These are phyloP conservation scores for Auricularia cornea DNA, from an alignment of 768 basidiomycete genomes.

Conservation along the genomic window DNA sequence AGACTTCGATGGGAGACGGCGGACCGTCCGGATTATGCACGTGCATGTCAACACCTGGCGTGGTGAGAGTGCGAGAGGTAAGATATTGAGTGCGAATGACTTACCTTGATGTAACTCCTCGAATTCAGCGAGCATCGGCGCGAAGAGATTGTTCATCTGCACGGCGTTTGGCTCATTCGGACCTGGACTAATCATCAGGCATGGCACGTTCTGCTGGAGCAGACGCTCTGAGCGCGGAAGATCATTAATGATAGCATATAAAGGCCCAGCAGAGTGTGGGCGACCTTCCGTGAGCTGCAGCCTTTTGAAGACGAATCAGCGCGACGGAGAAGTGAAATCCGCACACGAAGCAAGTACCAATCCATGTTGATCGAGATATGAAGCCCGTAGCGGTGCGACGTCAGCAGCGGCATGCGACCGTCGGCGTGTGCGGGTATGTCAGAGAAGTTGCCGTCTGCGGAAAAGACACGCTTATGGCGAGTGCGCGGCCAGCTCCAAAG, in stretches of 20 bases:
- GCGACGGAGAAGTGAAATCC: neutral
- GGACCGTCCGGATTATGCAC: conserved; percentile 13
- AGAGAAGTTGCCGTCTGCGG: neutral
- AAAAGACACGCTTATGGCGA: neutral
- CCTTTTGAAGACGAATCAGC: conserved; percentile 11
- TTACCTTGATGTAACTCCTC: conserved; percentile 16
- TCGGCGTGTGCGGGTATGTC: neutral
- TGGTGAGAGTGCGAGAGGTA: neutral
- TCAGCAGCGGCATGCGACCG: conserved; percentile 4
- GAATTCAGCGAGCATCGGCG: conserved; percentile 15
- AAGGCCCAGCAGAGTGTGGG: conserved; percentile 20
- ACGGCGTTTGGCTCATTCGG: conserved; percentile 18
- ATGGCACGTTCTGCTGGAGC: conserved; percentile 18
- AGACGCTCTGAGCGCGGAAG: conserved; percentile 13
- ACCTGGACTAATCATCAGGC: conserved; percentile 17
- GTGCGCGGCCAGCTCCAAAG: neutral
- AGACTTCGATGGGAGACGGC: conserved; percentile 11
- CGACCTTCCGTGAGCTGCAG: conserved; percentile 15
- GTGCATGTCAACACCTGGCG: conserved; percentile 22
- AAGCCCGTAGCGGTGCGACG: conserved; percentile 14
- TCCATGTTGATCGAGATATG: conserved; percentile 19
- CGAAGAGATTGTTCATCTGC: conserved; percentile 20
- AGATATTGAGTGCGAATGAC: conserved; percentile 1
- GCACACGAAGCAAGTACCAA: conserved; percentile 14
- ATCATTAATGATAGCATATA: conserved; percentile 19